Evolutionary conservation across 805 yeast species (phyloP).

Genomic region (Tetrapisispora phaffii): DNA sequence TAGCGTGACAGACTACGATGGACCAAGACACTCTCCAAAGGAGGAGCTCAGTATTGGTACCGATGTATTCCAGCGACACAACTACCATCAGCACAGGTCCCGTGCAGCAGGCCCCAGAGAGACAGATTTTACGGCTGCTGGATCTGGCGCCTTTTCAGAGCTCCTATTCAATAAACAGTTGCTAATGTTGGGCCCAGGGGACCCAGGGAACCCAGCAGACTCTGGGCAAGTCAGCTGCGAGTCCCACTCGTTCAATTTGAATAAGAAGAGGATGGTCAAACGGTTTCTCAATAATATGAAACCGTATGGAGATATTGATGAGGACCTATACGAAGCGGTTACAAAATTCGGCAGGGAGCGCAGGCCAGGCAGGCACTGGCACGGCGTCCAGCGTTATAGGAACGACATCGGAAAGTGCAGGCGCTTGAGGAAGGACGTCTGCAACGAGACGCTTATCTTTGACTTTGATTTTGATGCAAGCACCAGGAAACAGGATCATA

Average conservation of each 20-base stretch:
- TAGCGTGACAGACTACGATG: background rate
- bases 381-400: too few species aligned
- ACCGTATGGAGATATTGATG: constrained; percentile 8
- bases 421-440: background rate
- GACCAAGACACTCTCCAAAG: background rate
- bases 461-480: background rate
- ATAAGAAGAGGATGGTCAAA: constrained; percentile 19
- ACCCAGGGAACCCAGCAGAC: background rate
- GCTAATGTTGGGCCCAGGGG: background rate
- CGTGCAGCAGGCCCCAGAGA: background rate
- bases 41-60: background rate
- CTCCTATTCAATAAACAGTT: constrained; percentile 13
- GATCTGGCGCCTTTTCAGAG: constrained; percentile 23
- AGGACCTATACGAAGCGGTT: background rate
- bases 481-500: too few species aligned
- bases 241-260: background rate
- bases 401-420: background rate
- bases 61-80: constrained; percentile 1
- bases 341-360: background rate
- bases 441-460: background rate
- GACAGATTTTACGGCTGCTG: constrained; percentile 15
- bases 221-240: background rate
- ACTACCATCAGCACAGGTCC: constrained; percentile 2
- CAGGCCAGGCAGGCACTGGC: too few species aligned
- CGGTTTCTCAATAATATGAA: constrained; percentile 20